Evolutionary conservation across 2,329 filamentous ascomycete species (phyloP).

Genomic region (Colletotrichum sp.): DNA sequence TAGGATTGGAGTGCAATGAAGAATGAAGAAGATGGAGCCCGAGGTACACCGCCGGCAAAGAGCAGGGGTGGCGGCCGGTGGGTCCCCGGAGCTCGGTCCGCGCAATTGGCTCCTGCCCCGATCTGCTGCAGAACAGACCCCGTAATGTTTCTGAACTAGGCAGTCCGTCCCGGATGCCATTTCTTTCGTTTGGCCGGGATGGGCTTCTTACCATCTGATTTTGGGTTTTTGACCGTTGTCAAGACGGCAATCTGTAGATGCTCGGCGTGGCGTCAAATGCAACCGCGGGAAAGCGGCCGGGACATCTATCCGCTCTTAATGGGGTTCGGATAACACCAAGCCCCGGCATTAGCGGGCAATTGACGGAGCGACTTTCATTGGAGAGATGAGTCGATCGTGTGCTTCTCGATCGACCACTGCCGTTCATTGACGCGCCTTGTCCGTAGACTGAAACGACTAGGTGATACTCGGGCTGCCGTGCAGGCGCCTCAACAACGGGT

Average conservation of each 20-base stretch:
- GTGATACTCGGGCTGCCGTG: background rate
- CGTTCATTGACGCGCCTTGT: background rate
- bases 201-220: background rate
- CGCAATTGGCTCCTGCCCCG: conserved; percentile 3
- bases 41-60: conserved; percentile 13
- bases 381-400: background rate
- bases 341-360: background rate
- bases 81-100: background rate
- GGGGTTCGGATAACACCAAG: background rate
- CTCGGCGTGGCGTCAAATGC: background rate
- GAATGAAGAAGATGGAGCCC: background rate
- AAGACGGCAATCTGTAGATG: background rate
- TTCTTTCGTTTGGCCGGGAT: background rate
- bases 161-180: background rate
- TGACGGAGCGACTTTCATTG: background rate
- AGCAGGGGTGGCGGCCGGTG: conserved; percentile 8
- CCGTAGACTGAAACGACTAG: background rate
- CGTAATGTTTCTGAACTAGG: background rate
- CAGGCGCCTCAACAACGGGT: background rate
- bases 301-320: background rate
- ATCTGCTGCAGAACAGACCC: background rate
- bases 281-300: background rate
- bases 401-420: background rate
- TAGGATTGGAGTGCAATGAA: background rate
- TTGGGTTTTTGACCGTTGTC: background rate